Conservation (phyloP, 345 rosid species). For the Boechera stricta region DNA sequence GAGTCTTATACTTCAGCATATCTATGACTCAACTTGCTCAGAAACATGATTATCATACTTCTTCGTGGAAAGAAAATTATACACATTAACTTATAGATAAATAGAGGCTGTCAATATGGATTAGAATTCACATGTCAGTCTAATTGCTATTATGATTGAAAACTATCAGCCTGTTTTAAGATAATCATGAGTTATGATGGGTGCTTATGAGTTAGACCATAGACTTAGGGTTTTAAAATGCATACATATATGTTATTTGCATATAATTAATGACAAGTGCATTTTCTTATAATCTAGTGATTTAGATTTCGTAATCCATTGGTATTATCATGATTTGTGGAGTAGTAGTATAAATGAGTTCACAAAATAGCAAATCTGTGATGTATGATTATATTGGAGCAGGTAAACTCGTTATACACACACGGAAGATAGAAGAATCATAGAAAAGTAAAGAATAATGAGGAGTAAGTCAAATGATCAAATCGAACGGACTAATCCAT, state of each 20-base stretch:
- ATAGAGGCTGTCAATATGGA: neutral
- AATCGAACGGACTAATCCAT: slow-evolving; percentile 23
- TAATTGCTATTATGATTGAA: neutral
- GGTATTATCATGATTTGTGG: neutral
- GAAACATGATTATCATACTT: neutral
- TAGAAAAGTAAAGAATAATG: slow-evolving; percentile 20
- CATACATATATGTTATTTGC: neutral
- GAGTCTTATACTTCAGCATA: neutral
- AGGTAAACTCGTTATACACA: neutral
- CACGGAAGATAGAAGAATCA: slow-evolving; percentile 4
- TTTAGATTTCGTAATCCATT: neutral
- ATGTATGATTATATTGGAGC: neutral
- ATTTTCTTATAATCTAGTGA: neutral
- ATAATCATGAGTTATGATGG: neutral
- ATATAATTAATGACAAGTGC: neutral
- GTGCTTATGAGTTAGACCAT: neutral
- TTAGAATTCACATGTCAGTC: neutral
- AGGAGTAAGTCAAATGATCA: slow-evolving; percentile 37
- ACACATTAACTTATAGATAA: neutral
- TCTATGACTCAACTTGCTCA: neutral
- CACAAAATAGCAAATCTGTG: neutral
- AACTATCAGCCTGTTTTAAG: neutral
- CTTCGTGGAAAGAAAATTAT: neutral
- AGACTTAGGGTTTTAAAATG: neutral
- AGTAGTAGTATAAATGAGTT: slow-evolving; percentile 1